Evolutionary conservation across 164 flowering plant genomes (phyloP).

Genomic region (Nelumbo lutea): DNA sequence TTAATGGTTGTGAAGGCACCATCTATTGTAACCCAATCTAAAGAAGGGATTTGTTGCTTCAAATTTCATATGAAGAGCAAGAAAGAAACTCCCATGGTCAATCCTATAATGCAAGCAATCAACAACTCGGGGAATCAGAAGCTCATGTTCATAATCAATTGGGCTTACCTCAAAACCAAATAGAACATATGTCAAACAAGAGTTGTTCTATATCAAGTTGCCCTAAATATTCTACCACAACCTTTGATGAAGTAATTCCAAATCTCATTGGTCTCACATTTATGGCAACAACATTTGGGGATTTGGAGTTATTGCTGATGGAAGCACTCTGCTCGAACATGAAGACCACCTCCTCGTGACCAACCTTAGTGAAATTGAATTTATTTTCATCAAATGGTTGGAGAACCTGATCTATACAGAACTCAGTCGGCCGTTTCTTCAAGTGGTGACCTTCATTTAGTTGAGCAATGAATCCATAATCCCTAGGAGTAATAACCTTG

Average conservation of each 20-base stretch:
- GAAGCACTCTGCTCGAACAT: slow-evolving; percentile 54
- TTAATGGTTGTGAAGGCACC: slow-evolving; percentile 96
- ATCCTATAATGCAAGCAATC: slow-evolving; percentile 77
- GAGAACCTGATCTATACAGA: slow-evolving; percentile 66
- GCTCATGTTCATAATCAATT: slow-evolving; percentile 88
- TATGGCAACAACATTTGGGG: slow-evolving; percentile 74
- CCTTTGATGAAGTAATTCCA: background rate
- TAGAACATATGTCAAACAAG: background rate
- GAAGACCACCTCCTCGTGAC: slow-evolving; percentile 84
- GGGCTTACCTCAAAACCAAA: slow-evolving; percentile 68
- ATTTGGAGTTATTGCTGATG: slow-evolving; percentile 19
- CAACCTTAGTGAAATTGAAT: slow-evolving; percentile 89
- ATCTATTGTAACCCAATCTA: slow-evolving; percentile 86
- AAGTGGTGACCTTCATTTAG: slow-evolving; percentile 86
- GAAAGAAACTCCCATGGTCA: slow-evolving; percentile 62
- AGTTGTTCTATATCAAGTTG: background rate
- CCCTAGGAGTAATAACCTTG: slow-evolving; percentile 71
- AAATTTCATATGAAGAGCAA: slow-evolving; percentile 69
- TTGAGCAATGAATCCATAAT: slow-evolving; percentile 72
- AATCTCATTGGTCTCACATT: slow-evolving; percentile 41
- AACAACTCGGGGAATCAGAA: slow-evolving; percentile 66
- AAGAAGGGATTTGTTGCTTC: slow-evolving; percentile 78
- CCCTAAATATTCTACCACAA: background rate
- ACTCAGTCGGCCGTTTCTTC: slow-evolving; percentile 84
- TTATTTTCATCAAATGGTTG: slow-evolving; percentile 80